These are phyloP conservation scores for Hypoxylon sp. DNA, from an alignment of 2,329 filamentous ascomycete genomes.

Conservation along the genomic window DNA sequence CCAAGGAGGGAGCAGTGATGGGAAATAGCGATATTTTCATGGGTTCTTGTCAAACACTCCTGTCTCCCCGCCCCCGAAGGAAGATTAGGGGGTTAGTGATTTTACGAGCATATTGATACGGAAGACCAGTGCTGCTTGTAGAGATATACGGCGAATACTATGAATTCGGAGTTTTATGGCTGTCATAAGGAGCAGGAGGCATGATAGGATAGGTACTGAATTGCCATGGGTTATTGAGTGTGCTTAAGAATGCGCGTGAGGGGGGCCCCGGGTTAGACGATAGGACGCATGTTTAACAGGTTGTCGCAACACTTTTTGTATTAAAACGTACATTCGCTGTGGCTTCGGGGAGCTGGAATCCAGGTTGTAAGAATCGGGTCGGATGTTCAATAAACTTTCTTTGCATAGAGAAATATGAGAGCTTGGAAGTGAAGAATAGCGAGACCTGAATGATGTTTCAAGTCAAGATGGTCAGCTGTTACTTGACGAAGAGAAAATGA, in stretches of 20 bases:
- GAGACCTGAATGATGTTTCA: too few relatives aligned
- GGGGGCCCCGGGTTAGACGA: neutral
- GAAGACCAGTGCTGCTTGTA: neutral
- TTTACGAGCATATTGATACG: neutral
- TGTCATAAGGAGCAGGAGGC: neutral
- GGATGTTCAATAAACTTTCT: neutral
- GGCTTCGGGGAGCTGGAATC: neutral
- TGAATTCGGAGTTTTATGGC: neutral
- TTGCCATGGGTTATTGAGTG: neutral
- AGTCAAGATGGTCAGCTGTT: too few relatives aligned
- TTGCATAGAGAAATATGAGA: neutral
- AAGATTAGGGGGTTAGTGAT: neutral
- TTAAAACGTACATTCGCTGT: neutral
- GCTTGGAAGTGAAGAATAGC: too few relatives aligned
- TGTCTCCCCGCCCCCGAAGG: neutral
- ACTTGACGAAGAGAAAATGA: too few relatives aligned
- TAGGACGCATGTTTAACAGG: neutral
- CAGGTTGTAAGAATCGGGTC: neutral
- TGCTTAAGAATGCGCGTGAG: neutral
- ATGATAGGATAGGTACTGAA: neutral
- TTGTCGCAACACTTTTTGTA: neutral
- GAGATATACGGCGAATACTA: neutral
- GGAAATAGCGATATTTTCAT: neutral
- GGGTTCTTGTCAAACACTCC: neutral
- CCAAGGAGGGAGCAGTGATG: conserved; percentile 3